Evolutionary conservation across 352 stramenopile genomes (phyloP).

Genomic region (Globisporangium radiosum): DNA sequence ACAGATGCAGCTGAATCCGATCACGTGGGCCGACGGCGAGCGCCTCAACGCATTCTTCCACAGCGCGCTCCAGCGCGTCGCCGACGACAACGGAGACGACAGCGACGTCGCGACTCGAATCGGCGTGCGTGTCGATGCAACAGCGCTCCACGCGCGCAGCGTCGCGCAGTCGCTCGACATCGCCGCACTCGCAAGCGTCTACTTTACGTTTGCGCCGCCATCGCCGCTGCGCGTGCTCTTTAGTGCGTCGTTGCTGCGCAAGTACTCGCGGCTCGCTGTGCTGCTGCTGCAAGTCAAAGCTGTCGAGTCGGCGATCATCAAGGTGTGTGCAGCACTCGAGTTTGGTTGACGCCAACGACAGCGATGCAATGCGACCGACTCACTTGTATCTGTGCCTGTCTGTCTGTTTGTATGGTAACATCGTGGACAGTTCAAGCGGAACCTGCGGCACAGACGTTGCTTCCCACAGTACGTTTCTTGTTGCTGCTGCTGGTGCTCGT

Average conservation of each 20-base stretch:
- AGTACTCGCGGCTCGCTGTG: constrained; percentile 51
- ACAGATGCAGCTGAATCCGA: constrained; percentile 42
- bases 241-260: constrained; percentile 43
- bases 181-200: constrained; percentile 42
- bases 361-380: neutral
- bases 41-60: constrained; percentile 48
- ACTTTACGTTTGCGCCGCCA: constrained; percentile 43
- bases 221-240: constrained; percentile 60
- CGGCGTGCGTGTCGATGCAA: constrained; percentile 44
- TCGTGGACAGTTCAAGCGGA: constrained; percentile 44
- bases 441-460: constrained; percentile 40
- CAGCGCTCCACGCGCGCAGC: constrained; percentile 28
- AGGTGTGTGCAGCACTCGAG: constrained; percentile 20
- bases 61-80: constrained; percentile 40
- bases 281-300: constrained; percentile 64
- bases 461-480: constrained; percentile 31
- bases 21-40: constrained; percentile 53
- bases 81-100: constrained; percentile 30
- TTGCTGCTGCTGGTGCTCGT: too few species aligned
- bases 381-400: neutral
- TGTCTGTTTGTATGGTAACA: neutral
- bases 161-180: constrained; percentile 41
- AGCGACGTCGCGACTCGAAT: constrained; percentile 36
- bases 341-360: neutral
- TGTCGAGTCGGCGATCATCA: constrained; percentile 46